Conservation (phyloP, 306 rosid species). For the Cicer cuneatum region DNA sequence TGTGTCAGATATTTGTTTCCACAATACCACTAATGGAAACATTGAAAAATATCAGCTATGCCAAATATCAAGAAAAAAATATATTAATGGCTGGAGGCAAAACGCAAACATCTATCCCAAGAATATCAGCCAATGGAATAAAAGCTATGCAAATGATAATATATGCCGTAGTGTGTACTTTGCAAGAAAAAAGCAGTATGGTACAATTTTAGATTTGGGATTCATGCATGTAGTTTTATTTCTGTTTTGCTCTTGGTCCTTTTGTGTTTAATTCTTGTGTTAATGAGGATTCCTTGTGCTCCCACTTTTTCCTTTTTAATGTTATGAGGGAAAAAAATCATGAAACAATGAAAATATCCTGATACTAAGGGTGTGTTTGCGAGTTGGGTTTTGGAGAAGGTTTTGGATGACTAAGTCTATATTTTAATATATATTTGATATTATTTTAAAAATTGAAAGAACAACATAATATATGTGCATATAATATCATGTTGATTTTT, state of each 20-base stretch:
- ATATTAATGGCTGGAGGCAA: background rate
- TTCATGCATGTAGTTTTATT: background rate
- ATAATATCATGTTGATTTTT: too few relatives aligned
- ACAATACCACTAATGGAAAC: conserved; percentile 8
- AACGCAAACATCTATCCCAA: conserved; percentile 6
- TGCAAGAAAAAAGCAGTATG: background rate
- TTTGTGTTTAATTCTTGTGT: background rate
- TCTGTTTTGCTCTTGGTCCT: background rate
- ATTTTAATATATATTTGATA: too few relatives aligned
- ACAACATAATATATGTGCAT: too few relatives aligned
- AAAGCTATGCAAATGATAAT: background rate
- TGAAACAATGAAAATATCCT: background rate
- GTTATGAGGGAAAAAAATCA: background rate
- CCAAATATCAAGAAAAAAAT: background rate
- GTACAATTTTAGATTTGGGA: background rate
- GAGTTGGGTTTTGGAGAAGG: too few relatives aligned
- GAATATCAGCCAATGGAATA: conserved; percentile 14
- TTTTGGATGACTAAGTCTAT: too few relatives aligned
- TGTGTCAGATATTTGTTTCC: conserved; percentile 20
- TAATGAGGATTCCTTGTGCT: background rate
- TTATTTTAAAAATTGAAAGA: too few relatives aligned
- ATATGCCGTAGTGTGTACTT: background rate
- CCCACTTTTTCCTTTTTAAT: conserved; percentile 25
- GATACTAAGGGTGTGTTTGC: background rate
- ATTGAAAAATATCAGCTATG: background rate